These are phyloP conservation scores for Flaveria trinervia DNA, from an alignment of 129 eudicot species.

Conservation along the genomic window DNA sequence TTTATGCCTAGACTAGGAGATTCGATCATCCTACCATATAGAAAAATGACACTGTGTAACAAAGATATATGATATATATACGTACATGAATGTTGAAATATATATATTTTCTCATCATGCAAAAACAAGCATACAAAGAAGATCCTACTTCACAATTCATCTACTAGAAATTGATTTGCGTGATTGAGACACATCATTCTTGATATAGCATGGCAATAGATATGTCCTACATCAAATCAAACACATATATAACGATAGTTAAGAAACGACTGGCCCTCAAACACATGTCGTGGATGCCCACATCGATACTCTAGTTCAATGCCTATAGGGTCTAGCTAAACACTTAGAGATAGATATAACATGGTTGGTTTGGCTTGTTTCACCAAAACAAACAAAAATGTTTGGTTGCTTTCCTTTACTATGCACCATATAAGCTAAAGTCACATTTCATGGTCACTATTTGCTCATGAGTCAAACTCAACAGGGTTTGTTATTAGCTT, in stretches of 20 bases:
- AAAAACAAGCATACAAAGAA: background rate
- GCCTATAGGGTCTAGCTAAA: constrained; percentile 21
- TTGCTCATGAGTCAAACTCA: constrained; percentile 26
- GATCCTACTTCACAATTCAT: background rate
- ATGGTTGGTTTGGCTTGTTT: constrained; percentile 35
- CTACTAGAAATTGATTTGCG: background rate
- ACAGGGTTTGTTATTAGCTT: constrained; percentile 10
- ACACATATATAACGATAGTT: constrained; percentile 8
- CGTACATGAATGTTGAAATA: background rate
- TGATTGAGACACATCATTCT: constrained; percentile 5
- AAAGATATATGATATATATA: background rate
- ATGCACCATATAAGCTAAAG: constrained; percentile 43
- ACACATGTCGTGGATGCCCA: constrained; percentile 32
- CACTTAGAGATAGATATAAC: constrained; percentile 27
- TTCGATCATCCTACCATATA: background rate
- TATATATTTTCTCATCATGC: background rate
- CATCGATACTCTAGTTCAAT: constrained; percentile 24
- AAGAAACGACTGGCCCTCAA: constrained; percentile 13
- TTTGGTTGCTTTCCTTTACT: constrained; percentile 40
- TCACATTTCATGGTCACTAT: constrained; percentile 36
- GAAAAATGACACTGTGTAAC: background rate
- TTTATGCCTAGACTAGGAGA: background rate
- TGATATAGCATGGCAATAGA: constrained; percentile 4
- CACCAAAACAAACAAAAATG: constrained; percentile 29
- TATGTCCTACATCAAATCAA: constrained; percentile 6